A percentile compares a stretch with the other conserved stretches of the same genome.
Evolutionary conservation across 352 stramenopile genomes (phyloP).

Genomic region (Plasmopara muralis): DNA sequence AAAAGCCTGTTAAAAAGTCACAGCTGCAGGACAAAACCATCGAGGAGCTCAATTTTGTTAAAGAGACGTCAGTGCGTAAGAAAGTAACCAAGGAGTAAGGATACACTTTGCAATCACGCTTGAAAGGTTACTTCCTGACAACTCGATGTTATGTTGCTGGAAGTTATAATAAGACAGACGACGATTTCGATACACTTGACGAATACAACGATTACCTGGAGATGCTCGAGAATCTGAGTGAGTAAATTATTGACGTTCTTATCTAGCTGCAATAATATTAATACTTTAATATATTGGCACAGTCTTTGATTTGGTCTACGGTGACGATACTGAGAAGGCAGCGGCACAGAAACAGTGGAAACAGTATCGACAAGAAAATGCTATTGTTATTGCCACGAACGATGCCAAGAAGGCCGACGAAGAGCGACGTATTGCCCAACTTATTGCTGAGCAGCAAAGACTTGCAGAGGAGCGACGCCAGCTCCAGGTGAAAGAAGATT

Average conservation of each 20-base stretch:
- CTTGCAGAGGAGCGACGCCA: conserved; percentile 66
- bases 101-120: conserved; percentile 6
- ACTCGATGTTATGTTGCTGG: neutral
- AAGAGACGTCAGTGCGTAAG: conserved; percentile 82
- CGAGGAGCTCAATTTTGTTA: conserved; percentile 83
- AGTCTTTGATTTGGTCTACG: conserved; percentile 85
- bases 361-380: conserved; percentile 76
- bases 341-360: conserved; percentile 81
- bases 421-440: conserved; percentile 76
- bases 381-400: conserved; percentile 77
- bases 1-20: conserved; percentile 85
- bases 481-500: conserved; percentile 74
- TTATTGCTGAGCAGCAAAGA: conserved; percentile 78
- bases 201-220: conserved; percentile 86
- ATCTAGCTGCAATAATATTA: neutral
- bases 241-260: conserved; percentile 2
- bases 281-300: neutral
- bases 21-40: conserved; percentile 86
- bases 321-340: conserved; percentile 61
- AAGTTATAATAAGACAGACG: conserved; percentile 86
- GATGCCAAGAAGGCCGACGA: conserved; percentile 83
- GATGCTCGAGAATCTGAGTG: conserved; percentile 80
- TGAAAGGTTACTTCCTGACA: conserved; percentile 3
- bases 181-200: conserved; percentile 82
- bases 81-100: conserved; percentile 80